A percentile compares a stretch with the other conserved stretches of the same genome.
These are phyloP conservation scores for Pezizomycotina sp. DNA, from an alignment of 2,329 filamentous ascomycete species.

Conservation along the genomic window DNA sequence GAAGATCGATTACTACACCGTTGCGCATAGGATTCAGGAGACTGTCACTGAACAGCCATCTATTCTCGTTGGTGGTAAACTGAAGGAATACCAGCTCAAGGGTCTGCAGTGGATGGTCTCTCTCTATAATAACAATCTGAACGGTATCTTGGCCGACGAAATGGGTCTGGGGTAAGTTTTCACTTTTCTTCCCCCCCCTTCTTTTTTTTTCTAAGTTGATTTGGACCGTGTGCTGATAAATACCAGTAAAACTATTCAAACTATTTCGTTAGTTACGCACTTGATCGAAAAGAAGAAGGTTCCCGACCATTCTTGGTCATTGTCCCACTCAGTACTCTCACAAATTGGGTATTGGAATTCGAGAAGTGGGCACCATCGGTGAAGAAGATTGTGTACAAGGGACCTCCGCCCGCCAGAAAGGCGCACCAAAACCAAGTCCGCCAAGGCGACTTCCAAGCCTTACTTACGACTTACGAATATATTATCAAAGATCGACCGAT, in stretches of 20 bases:
- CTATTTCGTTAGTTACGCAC: constrained; percentile 92
- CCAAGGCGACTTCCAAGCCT: constrained; percentile 85
- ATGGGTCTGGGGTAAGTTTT: constrained; percentile 99
- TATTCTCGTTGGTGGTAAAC: constrained; percentile 75
- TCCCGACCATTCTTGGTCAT: constrained; percentile 83
- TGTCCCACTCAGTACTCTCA: constrained; percentile 87
- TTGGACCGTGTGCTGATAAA: no score
- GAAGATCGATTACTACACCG: constrained; percentile 97
- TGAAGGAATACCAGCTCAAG: constrained; percentile 98
- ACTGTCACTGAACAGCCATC: constrained; percentile 66
- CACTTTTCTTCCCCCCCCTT: no score
- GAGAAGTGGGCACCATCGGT: constrained; percentile 96
- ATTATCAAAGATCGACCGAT: constrained; percentile 97
- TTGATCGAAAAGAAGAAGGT: constrained; percentile 92
- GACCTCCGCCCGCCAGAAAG: constrained; percentile 73
- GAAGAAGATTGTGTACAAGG: constrained; percentile 84
- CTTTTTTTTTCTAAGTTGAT: no score
- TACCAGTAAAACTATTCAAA: constrained; percentile 99
- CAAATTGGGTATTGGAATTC: constrained; percentile 97
- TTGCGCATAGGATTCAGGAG: constrained; percentile 90
- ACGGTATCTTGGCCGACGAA: constrained; percentile 94
- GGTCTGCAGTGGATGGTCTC: constrained; percentile 99
- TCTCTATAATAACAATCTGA: constrained; percentile 98
- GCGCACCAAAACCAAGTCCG: constrained; percentile 85
- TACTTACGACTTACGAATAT: constrained; percentile 96